Conservation (phyloP, 306 rosid species). For the Cucumis melo region DNA sequence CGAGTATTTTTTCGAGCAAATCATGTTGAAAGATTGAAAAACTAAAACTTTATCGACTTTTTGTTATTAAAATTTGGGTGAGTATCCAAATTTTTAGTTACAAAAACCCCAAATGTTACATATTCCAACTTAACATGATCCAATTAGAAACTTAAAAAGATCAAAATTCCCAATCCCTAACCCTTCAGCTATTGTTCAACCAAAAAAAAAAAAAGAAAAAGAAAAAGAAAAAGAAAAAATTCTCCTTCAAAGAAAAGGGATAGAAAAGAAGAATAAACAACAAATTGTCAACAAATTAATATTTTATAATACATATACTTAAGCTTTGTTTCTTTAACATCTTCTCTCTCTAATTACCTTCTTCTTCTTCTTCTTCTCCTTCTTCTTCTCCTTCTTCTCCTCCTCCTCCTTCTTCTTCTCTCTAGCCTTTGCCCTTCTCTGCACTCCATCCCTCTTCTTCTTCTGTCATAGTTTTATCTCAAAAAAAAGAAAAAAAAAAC, state of each 20-base stretch:
- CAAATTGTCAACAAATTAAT: conserved; percentile 18
- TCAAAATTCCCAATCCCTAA: too few relatives aligned
- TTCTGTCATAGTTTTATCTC: too few relatives aligned
- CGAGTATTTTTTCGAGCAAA: too few relatives aligned
- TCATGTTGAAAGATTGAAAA: too few relatives aligned
- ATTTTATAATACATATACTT: conserved; percentile 15
- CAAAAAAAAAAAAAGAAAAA: background rate
- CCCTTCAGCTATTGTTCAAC: background rate
- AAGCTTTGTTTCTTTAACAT: conserved; percentile 5
- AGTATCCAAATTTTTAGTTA: too few relatives aligned
- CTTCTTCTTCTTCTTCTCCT: conserved; percentile 9
- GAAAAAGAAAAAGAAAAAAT: background rate
- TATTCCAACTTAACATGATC: too few relatives aligned
- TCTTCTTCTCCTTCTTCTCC: background rate
- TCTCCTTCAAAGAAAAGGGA: background rate
- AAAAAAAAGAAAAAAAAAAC: too few relatives aligned
- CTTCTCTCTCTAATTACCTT: background rate
- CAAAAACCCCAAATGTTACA: too few relatives aligned
- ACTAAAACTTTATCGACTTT: too few relatives aligned
- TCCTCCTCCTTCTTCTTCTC: conserved; percentile 24
- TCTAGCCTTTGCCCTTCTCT: conserved; percentile 31
- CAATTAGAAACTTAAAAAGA: too few relatives aligned
- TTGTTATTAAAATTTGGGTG: too few relatives aligned
- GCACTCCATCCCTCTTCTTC: conserved; percentile 16
- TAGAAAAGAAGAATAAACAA: background rate